Evolutionary conservation across 768 basidiomycete genomes (phyloP), one percentile per base, ranked within the genome.

Genomic region (Flagelloscypha sp.): DNA sequence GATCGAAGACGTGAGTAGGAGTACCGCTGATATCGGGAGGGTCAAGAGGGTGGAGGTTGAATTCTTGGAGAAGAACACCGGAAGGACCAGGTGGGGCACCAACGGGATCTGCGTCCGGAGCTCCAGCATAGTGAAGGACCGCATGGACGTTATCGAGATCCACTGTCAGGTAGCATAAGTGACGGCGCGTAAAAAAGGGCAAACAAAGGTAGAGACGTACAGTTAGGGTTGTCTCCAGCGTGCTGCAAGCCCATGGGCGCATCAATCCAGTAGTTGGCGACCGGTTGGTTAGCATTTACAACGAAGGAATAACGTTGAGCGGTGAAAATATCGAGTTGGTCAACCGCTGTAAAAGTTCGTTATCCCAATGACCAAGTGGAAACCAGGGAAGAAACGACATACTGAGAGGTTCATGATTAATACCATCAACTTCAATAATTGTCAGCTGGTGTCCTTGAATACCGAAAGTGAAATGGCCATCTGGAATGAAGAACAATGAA

Each of bases 211-310:
- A n/a, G 13, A 20, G 23, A 28, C 1, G 16, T 22, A 33, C 38
- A 27, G 11, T 37, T 40, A 3, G 30, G 18, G 29, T 44, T 42
- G 32, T 47, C 45, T 5, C 29, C 35, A 18, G 56, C 56, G 48
- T 62, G 58, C 31, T 41, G 43, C 15, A 46, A 35, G 6, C 53
- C 40, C 24, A 58, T 51, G 18, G 54, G 62, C 2, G 56, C 61
- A 12, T 52, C 54, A 30, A 63, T 60, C 61, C 66, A 65, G 33
- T 67, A 68, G 37, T 65, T 67, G 35, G 48, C 46, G n/a, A 53
- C 46, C 0, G 54, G 40, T 30, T 61, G 54, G 24, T 59, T 56
- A 2, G 63, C 61, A 5, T 62, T 55, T 17, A 66, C 38, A 8
- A 68, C 49, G 11, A 51, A 45, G 15, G 50, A 54, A 30, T 48